Evolutionary conservation across 805 yeast genomes (phyloP), one percentile per base, ranked within the genome.

Genomic region (Saccharomycopsis schoenii): DNA sequence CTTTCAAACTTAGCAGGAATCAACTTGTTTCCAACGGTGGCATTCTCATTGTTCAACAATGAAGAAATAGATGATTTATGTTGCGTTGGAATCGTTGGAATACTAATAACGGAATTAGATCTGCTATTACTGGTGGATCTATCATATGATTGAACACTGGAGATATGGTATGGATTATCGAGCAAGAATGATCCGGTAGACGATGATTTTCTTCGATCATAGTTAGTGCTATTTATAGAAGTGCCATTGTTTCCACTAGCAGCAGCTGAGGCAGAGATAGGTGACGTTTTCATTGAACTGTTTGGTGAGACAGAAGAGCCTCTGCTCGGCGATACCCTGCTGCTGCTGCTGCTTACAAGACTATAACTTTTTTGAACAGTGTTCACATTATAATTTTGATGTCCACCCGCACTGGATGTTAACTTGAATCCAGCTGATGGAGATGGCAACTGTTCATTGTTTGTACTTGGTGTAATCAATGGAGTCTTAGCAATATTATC

Each of bases 1-100:
- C 43, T 55, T 42, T 61, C 63, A 42, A 61, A 61, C 37, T 47
- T 55, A 14, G 63, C 61, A 47, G 63, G 58, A 21, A 61, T 47
- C 19, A 56, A 56, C 21, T 47, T 47, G n/a, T n/a, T 25, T 21
- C 52, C 52, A 21, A 42, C 24, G 9, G 50, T 24, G 21, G 52
- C 52, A 25, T 47, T 21, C n/a, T 47, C 52, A 47, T 47, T 47
- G 52, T 47, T 47, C 52, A 47, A 47, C 52, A 47, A 47, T 14
- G 34, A 47, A 12, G 52, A 47, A 47, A 47, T 19, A 47, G 52
- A 47, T 11, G 59, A 14, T 25, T 56, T 54, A 29, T 29, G 40
- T n/a, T 42, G 50, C 8, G 34, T 1, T 42, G 36, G 58, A 24
- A 25, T 40, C 8, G 34, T 1, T 42, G 36, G 58, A 24, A 25